phyloP scores from a whole-genome alignment of 192 early-diverging fungal genomes.

The Coemansia sp. region DNA sequence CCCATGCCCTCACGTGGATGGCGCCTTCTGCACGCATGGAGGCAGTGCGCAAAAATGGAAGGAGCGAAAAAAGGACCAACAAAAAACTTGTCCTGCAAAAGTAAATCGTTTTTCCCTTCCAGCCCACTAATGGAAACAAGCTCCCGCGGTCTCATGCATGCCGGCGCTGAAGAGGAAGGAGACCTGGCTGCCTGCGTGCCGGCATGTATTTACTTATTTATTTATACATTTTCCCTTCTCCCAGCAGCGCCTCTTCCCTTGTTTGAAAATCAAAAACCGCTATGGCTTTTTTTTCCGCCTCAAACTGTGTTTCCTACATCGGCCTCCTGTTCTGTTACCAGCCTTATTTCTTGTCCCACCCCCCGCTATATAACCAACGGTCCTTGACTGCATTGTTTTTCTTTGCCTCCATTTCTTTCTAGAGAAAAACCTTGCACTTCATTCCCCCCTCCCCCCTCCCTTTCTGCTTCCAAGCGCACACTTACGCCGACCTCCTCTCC shows the following conservation, averaged over 20 bases:
- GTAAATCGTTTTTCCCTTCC: neutral
- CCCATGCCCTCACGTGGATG: neutral
- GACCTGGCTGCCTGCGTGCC: neutral
- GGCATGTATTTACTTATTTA: neutral
- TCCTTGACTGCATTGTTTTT: neutral
- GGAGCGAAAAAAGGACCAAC: neutral
- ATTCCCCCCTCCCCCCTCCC: neutral
- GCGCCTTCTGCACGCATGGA: neutral
- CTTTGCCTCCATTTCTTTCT: neutral
- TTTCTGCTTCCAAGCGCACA: neutral
- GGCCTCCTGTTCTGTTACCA: neutral
- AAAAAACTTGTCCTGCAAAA: constrained; percentile 1
- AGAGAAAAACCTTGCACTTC: neutral
- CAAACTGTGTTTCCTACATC: neutral
- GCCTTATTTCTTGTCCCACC: neutral
- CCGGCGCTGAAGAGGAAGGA: neutral
- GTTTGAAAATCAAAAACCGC: neutral
- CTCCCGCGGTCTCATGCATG: constrained; percentile 6
- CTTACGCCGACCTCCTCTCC: neutral
- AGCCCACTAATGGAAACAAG: neutral
- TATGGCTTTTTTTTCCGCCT: constrained; percentile 1
- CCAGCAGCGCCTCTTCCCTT: neutral
- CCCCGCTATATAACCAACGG: neutral
- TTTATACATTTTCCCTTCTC: neutral
- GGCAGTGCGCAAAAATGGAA: neutral